Conservation (phyloP, 768 basidiomycete genomes). For the Fibroporia radiculosa region DNA sequence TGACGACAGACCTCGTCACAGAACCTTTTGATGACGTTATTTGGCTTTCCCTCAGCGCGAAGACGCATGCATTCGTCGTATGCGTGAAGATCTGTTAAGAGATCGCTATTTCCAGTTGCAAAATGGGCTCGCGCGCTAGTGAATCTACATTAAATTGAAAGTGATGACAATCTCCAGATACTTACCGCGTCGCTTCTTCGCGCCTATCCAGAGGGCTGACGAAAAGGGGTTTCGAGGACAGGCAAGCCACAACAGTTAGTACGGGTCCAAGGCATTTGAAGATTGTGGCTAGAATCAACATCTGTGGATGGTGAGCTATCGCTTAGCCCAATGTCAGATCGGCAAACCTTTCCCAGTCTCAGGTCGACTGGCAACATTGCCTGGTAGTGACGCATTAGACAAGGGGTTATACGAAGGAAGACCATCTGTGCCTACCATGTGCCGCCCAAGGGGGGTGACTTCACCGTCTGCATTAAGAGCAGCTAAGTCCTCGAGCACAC, state of each 20-base stretch:
- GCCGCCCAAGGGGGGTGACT: constrained; percentile 75
- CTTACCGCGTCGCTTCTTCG: constrained; percentile 69
- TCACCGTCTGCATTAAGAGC: constrained; percentile 58
- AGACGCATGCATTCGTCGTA: constrained; percentile 57
- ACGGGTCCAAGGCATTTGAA: constrained; percentile 80
- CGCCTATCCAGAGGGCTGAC: constrained; percentile 74
- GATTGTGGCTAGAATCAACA: constrained; percentile 79
- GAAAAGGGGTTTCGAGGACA: constrained; percentile 89
- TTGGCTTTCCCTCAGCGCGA: constrained; percentile 41
- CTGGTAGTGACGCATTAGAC: constrained; percentile 28
- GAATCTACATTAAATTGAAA: background rate
- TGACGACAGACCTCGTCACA: constrained; percentile 54
- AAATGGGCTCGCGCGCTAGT: constrained; percentile 68
- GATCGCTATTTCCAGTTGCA: constrained; percentile 65
- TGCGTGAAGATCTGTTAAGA: constrained; percentile 75
- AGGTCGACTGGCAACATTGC: constrained; percentile 84
- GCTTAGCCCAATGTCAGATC: background rate
- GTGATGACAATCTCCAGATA: background rate
- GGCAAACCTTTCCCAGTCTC: constrained; percentile 68
- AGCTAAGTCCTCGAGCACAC: constrained; percentile 65
- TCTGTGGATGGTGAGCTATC: constrained; percentile 35
- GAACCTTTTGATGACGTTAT: constrained; percentile 42
- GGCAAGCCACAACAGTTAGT: constrained; percentile 70
- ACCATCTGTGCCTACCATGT: constrained; percentile 50
- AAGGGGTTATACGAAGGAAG: constrained; percentile 3